Conservation (phyloP, 768 basidiomycete genomes). For the Mycena filopes region DNA sequence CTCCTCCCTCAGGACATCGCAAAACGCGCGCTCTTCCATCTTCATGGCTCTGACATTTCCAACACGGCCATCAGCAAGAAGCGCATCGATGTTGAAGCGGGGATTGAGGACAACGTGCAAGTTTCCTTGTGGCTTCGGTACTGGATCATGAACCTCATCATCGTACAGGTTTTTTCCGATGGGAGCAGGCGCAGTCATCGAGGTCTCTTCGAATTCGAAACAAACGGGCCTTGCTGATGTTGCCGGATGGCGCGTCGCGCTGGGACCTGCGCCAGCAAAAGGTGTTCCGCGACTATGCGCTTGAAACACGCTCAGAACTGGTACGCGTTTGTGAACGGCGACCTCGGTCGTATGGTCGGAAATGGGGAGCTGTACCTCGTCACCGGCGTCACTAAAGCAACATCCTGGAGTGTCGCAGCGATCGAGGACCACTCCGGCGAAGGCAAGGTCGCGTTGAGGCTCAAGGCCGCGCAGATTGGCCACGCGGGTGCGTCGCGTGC, state of each 20-base stretch:
- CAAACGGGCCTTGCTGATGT: conserved; percentile 17
- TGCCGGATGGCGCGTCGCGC: conserved; percentile 25
- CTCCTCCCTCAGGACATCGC: neutral
- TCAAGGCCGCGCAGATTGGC: conserved; percentile 12
- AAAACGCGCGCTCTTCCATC: neutral
- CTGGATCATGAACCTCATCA: neutral
- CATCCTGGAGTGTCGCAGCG: conserved; percentile 16
- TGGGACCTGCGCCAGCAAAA: neutral
- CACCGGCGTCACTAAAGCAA: conserved; percentile 15
- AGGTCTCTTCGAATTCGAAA: conserved; percentile 13
- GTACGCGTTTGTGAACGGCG: conserved; percentile 25
- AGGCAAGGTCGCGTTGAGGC: conserved; percentile 6
- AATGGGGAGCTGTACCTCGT: neutral
- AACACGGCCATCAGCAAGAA: conserved; percentile 4
- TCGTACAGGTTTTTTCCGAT: conserved; percentile 4
- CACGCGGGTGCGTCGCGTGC: neutral
- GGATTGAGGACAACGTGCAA: neutral
- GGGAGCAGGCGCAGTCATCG: conserved; percentile 10
- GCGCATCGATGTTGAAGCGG: neutral
- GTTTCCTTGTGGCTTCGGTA: neutral
- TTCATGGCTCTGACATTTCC: conserved; percentile 16
- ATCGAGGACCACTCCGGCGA: conserved; percentile 2
- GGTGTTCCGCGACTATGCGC: conserved; percentile 18
- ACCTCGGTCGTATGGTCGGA: conserved; percentile 1
- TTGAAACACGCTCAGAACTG: conserved; percentile 19